Evolutionary conservation across 148 eudicot genomes (phyloP), one percentile per base, ranked within the genome.

Genomic region (Dysphania ambrosioides): DNA sequence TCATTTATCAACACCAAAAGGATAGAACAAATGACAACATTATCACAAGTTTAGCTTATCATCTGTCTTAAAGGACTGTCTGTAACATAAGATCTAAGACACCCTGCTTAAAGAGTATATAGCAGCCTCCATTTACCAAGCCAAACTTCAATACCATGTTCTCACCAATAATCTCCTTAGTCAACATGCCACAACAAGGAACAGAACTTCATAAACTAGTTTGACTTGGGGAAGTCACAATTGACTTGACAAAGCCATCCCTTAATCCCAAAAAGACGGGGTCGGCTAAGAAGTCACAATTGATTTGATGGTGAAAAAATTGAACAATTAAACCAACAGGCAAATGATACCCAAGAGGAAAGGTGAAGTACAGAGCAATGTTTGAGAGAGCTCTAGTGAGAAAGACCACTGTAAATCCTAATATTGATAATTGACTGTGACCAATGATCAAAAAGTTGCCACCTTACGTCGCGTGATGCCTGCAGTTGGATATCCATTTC

Each of bases 381-480:
- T 10, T 60, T 66, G 23, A 64, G 27, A 49, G 19, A 42, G 57
- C 35, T 70, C 36, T 38, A 8, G 61, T 32, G 24, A 72, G 24
- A 60, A 71, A 53, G 55, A 65, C 53, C 79, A 68, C 49, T 68
- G 47, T 27, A 47, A 78, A 49, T 66, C 51, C 66, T 36, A 49
- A 19, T 40, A 76, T 56, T 42, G 49, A 65, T 31, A 56, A 76
- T 62, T 53, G 55, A 72, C 27, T 44, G 76, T 51, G 73, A 81
- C 85, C 82, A 77, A 75, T 75, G 80, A 82, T 72, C 49, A 82
- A 80, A 85, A 75, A 82, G 81, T 87, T 80, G 94, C 77, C 82
- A 86, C 91, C 97, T 93, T 93, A 90, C 97, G 77, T 93, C 93
- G 80, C 96, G 96, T 82, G 97, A 93, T 80, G 97, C 97, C 86